Base-by-base conservation (phyloP, 164 flowering plant genomes). In the Santalum album region DNA sequence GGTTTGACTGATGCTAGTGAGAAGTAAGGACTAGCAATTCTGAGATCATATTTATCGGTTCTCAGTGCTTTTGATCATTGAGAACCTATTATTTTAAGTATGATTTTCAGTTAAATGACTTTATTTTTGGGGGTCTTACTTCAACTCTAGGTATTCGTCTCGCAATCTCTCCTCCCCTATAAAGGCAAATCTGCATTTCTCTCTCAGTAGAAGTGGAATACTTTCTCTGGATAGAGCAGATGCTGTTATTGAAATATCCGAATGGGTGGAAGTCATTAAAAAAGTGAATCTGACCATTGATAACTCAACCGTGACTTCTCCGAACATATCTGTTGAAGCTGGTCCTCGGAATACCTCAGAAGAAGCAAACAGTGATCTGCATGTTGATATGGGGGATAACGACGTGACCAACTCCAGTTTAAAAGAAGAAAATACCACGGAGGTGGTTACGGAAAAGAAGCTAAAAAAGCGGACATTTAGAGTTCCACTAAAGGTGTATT, bases 241-340 rank as follows among this genome's bases (percentile, higher is more conserved):
- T 57, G 96, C 97, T 59, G 80, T 81, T 49, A 69, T 94, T 68
- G 96, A 94, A 74, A 72, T 86, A 57, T 70, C 99, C 14, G 97
- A 94, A 67, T 90, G 99, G 97, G 86, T 94, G 17, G 94, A 94
- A 65, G 85, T 90, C 66, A 90, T 97, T 51, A 78, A 76, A 57
- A 82, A 75, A 75, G 35, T 50, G 4, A 90, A 87, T 65, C 65
- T 77, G 51, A 81, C 90, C 1, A 59, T 74, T 16, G 95, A 86
- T 52, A 90, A 90, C 63, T 63, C 86, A 40, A 81, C 83, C 43
- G 51, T 69, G 51, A 39, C 73, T 54, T 66, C 83, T 12, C 66
- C 70, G 42, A 79, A 83, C 53, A 51, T 52, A 58, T 58, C 96
- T 51, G 47, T 47, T 65, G 88, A 87, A 61, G 70, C 65, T 64